Conservation (phyloP, 805 yeast species). For the Lachancea sp. region DNA sequence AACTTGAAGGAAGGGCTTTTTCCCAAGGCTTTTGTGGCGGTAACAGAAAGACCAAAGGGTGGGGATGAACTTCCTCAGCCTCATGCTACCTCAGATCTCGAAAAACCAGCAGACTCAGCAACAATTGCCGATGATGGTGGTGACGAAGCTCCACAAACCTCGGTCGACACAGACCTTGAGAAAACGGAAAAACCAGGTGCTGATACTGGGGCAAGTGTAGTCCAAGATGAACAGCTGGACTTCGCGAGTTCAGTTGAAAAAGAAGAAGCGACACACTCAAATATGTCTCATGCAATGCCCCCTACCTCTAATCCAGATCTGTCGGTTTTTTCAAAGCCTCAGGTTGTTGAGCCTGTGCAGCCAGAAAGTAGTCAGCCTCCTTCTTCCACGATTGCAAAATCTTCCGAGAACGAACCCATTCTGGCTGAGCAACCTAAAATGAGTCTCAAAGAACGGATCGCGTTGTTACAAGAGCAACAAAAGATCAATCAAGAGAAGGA, state of each 20-base stretch:
- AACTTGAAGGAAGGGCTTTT: conserved; percentile 61
- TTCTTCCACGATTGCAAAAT: conserved; percentile 9
- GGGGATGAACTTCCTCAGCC: not conserved
- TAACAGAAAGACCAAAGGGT: not conserved
- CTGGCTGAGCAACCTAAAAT: conserved; percentile 48
- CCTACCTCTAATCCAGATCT: not conserved
- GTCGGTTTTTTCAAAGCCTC: not conserved
- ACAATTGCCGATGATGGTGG: not conserved
- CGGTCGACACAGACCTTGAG: not conserved
- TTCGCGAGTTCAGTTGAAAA: not conserved
- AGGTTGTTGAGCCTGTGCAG: not conserved
- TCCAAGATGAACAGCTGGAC: not conserved
- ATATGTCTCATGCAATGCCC: not conserved
- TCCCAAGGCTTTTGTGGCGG: conserved; percentile 70
- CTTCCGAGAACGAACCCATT: conserved; percentile 3
- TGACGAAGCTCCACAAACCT: not conserved
- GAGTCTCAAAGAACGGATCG: conserved; percentile 82
- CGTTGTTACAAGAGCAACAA: conserved; percentile 73
- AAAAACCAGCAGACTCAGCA: not conserved
- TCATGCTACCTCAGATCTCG: not conserved
- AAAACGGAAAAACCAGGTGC: not conserved
- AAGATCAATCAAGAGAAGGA: conserved; percentile 72
- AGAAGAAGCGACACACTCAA: no score
- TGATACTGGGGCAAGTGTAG: not conserved
- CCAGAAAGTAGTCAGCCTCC: not conserved